phyloP scores from a whole-genome alignment of 2,329 filamentous ascomycete genomes.

The Penicillium sp. region DNA sequence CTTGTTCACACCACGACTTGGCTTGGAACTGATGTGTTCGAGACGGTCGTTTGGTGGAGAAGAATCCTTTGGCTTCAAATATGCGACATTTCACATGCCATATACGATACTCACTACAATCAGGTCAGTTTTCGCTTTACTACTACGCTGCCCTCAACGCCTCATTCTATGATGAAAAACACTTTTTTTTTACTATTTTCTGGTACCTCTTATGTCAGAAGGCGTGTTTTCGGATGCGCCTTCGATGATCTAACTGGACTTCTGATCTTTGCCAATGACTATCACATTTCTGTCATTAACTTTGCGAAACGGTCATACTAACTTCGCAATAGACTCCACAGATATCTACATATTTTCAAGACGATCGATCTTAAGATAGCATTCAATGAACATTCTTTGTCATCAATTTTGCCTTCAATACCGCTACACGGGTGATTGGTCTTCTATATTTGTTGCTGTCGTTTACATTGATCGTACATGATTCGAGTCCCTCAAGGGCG shows the following conservation, averaged over 20 bases:
- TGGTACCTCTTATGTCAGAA: conserved; percentile 98
- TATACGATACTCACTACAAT: not conserved
- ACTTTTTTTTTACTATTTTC: conserved; percentile 63
- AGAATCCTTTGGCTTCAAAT: not conserved
- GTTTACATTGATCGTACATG: not conserved
- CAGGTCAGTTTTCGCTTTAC: conserved; percentile 35
- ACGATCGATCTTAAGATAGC: not conserved
- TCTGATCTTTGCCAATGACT: conserved; percentile 57
- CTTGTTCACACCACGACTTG: conserved; percentile 2
- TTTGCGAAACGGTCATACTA: conserved; percentile 18
- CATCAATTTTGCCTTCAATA: not conserved
- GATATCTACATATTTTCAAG: not conserved
- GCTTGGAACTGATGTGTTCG: conserved; percentile 14
- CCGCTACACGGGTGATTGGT: not conserved
- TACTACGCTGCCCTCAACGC: conserved; percentile 18
- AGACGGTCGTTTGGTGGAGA: not conserved
- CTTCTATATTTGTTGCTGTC: not conserved
- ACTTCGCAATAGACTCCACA: conserved; percentile 14
- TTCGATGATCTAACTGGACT: conserved; percentile 82
- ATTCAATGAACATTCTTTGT: not conserved
- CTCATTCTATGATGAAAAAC: conserved; percentile 63
- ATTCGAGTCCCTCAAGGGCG: conserved; percentile 9
- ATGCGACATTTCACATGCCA: not conserved
- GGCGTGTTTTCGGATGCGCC: conserved; percentile 43
- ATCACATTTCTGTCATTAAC: conserved; percentile 4